phyloP scores from a whole-genome alignment of 441 rosid genomes.

The Rhodomyrtus psidioides region DNA sequence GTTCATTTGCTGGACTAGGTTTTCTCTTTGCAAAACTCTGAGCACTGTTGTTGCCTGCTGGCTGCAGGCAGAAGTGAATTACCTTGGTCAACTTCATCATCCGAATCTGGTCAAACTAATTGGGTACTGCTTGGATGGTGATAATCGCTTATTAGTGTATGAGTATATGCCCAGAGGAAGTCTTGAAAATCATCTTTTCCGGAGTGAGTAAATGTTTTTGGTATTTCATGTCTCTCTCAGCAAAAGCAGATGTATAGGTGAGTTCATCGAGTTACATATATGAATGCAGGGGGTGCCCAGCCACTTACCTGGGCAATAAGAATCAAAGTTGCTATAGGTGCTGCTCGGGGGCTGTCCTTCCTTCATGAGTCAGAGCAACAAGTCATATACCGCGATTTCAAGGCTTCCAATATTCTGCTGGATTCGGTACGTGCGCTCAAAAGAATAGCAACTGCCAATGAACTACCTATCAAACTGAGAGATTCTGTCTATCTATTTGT shows the following conservation, averaged over 20 bases:
- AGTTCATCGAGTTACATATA: background rate
- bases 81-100: constrained; percentile 48
- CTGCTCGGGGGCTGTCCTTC: constrained; percentile 61
- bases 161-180: constrained; percentile 54
- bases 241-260: background rate
- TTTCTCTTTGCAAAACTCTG: background rate
- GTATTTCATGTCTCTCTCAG: background rate
- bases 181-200: constrained; percentile 46
- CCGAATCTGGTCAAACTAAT: constrained; percentile 45
- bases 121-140: constrained; percentile 41
- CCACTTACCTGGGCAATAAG: constrained; percentile 55
- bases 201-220: constrained; percentile 26
- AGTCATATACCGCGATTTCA: constrained; percentile 70
- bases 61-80: constrained; percentile 40
- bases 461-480: background rate
- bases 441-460: background rate
- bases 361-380: constrained; percentile 50
- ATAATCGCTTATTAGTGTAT: constrained; percentile 47
- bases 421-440: constrained; percentile 36
- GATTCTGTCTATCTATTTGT: background rate
- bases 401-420: constrained; percentile 61
- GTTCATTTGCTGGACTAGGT: background rate
- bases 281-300: constrained; percentile 21
- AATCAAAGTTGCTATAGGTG: constrained; percentile 49
- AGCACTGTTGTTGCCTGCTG: background rate